Percentiles rank a stretch among this genome's conserved stretches.
Conservation (phyloP, 148 eudicot genomes). For the Polygonum aviculare region DNA sequence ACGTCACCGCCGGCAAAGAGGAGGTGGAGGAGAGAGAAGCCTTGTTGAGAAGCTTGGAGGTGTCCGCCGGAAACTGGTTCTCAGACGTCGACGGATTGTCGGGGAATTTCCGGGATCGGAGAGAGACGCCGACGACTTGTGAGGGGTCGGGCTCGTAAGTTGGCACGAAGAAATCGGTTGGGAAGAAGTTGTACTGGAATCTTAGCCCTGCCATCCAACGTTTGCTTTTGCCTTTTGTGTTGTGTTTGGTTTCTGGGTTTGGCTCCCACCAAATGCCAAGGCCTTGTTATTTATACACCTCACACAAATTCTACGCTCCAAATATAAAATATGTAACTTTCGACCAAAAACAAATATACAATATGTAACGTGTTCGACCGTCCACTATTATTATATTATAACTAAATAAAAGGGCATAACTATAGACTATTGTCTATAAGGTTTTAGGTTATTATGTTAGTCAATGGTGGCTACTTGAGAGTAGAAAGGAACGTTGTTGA, state of each 20-base stretch:
- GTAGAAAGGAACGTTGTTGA: not conserved
- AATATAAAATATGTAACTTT: not conserved
- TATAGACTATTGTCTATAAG: too few relatives aligned
- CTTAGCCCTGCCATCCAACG: conserved; percentile 38
- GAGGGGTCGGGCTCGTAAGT: conserved; percentile 13
- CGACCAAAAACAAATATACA: too few relatives aligned
- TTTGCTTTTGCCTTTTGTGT: not conserved
- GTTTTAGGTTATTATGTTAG: not conserved
- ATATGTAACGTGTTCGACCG: not conserved
- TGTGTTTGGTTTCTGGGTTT: not conserved
- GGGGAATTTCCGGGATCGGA: not conserved
- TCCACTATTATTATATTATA: not conserved
- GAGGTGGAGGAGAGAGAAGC: not conserved
- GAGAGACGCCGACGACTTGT: not conserved
- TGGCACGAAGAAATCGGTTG: conserved; percentile 52
- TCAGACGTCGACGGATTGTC: not conserved
- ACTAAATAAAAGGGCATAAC: too few relatives aligned
- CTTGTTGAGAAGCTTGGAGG: not conserved
- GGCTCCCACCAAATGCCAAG: not conserved
- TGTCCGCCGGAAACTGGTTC: not conserved
- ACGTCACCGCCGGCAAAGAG: not conserved
- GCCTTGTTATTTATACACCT: not conserved
- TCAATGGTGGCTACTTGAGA: not conserved
- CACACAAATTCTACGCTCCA: not conserved
- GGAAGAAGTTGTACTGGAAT: conserved; percentile 45